These are phyloP conservation scores for Scedosporium boydii DNA, from an alignment of 2,329 filamentous ascomycete genomes.

Conservation along the genomic window DNA sequence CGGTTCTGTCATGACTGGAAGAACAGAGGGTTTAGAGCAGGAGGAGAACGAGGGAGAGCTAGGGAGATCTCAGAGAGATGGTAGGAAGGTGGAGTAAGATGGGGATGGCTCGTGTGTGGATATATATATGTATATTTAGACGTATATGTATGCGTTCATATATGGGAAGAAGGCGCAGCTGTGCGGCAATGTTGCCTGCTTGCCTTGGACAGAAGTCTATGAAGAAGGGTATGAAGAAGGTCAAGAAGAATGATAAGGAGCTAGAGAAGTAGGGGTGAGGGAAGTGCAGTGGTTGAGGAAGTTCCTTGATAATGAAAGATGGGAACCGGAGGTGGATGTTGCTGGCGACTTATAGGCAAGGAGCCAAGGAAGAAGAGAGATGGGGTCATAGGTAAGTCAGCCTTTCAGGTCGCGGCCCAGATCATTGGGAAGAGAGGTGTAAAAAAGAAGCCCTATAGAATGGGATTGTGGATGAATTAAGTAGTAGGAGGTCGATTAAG, in stretches of 20 bases:
- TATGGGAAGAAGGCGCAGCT: neutral
- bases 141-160: neutral
- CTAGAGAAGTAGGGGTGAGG: neutral
- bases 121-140: neutral
- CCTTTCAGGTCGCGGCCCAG: conserved; percentile 4
- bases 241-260: neutral
- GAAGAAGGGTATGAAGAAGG: neutral
- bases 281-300: neutral
- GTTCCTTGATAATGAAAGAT: neutral
- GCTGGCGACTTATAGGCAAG: conserved; percentile 1
- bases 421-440: neutral
- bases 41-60: neutral
- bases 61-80: neutral
- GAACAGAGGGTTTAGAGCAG: neutral
- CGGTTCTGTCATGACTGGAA: conserved; percentile 3
- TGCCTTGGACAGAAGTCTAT: neutral
- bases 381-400: neutral
- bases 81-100: neutral
- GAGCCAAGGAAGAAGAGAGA: neutral
- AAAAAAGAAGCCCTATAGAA: conserved; percentile 3
- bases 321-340: conserved; percentile 2
- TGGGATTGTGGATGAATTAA: neutral
- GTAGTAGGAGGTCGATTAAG: neutral
- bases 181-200: neutral
- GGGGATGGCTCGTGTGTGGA: neutral